A percentile compares a stretch with the other conserved stretches of the same genome.
Conservation (phyloP, 495 filamentous ascomycete genomes). For the Mytilinidion resinicola region DNA sequence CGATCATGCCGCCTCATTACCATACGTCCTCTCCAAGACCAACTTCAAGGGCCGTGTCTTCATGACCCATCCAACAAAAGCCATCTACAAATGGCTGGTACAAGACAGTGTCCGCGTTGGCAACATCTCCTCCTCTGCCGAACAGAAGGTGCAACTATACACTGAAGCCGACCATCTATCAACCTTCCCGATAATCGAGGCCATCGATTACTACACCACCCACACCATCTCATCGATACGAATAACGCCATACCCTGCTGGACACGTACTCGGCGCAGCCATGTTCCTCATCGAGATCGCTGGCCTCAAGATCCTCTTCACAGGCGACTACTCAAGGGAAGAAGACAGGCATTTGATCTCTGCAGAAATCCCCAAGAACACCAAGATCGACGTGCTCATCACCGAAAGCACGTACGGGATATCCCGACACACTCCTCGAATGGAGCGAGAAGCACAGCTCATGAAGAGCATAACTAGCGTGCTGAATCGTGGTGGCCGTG, state of each 20-base stretch:
- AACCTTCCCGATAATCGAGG: slow-evolving; percentile 88
- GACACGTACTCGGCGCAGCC: slow-evolving; percentile 94
- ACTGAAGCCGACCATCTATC: slow-evolving; percentile 90
- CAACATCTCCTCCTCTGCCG: slow-evolving; percentile 67
- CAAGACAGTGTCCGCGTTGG: slow-evolving; percentile 90
- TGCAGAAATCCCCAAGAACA: slow-evolving; percentile 72
- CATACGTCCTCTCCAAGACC: slow-evolving; percentile 95
- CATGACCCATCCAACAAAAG: slow-evolving; percentile 98
- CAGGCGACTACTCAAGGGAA: slow-evolving; percentile 92
- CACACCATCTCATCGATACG: slow-evolving; percentile 93
- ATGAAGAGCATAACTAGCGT: slow-evolving; percentile 93
- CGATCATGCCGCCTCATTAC: slow-evolving; percentile 92
- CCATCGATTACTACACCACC: slow-evolving; percentile 96
- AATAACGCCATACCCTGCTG: slow-evolving; percentile 93
- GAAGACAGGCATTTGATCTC: slow-evolving; percentile 91
- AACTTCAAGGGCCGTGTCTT: slow-evolving; percentile 95
- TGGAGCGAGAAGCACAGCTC: slow-evolving; percentile 83
- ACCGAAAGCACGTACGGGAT: slow-evolving; percentile 97
- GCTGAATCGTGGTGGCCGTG: slow-evolving; percentile 82
- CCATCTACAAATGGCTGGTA: slow-evolving; percentile 99
- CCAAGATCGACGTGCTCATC: slow-evolving; percentile 91
- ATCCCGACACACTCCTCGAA: slow-evolving; percentile 76
- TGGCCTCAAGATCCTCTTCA: slow-evolving; percentile 92
- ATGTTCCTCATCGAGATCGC: slow-evolving; percentile 98
- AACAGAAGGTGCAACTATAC: slow-evolving; percentile 72